Percentiles rank a stretch among this genome's conserved stretches.
These are phyloP conservation scores for Blyttiomyces sp. DNA, from an alignment of 371 early-diverging fungal species.

Conservation along the genomic window DNA sequence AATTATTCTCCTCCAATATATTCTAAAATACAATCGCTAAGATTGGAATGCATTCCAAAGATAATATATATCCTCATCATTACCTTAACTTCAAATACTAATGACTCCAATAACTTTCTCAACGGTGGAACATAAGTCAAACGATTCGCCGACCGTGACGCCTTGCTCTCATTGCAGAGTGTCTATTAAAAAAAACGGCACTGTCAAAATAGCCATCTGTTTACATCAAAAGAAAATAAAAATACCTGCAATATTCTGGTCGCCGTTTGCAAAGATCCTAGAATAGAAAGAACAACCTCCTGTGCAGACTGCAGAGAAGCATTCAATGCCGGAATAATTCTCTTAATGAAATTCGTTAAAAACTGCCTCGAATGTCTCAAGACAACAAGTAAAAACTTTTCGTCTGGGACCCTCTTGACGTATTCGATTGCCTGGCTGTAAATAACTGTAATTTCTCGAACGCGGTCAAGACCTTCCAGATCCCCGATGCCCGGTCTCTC, in stretches of 20 bases:
- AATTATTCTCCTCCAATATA: constrained; percentile 12
- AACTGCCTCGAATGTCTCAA: constrained; percentile 3
- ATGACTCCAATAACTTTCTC: constrained; percentile 13
- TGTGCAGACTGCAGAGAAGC: neutral
- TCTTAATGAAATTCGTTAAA: constrained; percentile 5
- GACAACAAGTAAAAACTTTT: neutral
- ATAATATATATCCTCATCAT: neutral
- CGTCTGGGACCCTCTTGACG: neutral
- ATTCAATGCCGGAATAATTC: constrained; percentile 3
- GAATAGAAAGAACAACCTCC: neutral
- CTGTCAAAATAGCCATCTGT: neutral
- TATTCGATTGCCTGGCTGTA: constrained; percentile 8
- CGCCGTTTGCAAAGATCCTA: constrained; percentile 7
- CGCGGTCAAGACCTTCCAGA: neutral
- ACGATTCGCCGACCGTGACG: neutral
- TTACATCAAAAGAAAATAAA: neutral
- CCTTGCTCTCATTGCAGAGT: constrained; percentile 11
- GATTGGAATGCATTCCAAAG: neutral
- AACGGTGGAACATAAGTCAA: constrained; percentile 15
- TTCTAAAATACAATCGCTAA: constrained; percentile 1
- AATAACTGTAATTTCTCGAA: neutral
- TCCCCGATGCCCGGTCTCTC: neutral
- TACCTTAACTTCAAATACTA: constrained; percentile 21
- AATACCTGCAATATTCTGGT: constrained; percentile 16
- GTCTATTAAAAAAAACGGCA: neutral